These are phyloP conservation scores for Cylindrotheca closterium DNA, from an alignment of 108 stramenopile species.

Conservation along the genomic window DNA sequence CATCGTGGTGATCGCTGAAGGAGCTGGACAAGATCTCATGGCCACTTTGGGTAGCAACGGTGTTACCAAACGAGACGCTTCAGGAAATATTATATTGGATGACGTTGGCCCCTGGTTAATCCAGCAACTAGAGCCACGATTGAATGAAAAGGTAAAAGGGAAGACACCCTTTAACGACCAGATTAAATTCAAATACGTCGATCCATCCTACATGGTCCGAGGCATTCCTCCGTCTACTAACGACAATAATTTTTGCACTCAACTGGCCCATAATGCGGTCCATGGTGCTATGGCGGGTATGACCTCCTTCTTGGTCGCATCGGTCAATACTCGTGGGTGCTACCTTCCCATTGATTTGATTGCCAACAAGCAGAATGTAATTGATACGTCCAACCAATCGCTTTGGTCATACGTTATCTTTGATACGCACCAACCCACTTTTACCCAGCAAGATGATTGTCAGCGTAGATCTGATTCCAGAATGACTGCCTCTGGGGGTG, in stretches of 20 bases:
- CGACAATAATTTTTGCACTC: conserved; percentile 86
- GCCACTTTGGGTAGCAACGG: conserved; percentile 1
- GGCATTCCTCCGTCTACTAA: conserved; percentile 81
- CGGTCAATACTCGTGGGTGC: conserved; percentile 72
- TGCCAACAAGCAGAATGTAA: conserved; percentile 28
- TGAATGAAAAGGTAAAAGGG: not conserved
- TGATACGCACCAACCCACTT: not conserved
- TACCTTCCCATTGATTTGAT: conserved; percentile 76
- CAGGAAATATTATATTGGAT: conserved; percentile 22
- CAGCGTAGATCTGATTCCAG: no score
- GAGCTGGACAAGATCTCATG: conserved; percentile 46
- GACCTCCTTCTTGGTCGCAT: conserved; percentile 78
- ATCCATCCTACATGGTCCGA: conserved; percentile 90
- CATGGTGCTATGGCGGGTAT: conserved; percentile 93
- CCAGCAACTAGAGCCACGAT: conserved; percentile 16
- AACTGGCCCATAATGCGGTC: conserved; percentile 89
- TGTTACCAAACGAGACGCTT: conserved; percentile 1
- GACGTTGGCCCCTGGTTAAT: conserved; percentile 31
- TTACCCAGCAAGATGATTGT: not conserved
- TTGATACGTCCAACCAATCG: conserved; percentile 69
- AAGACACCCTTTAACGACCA: conserved; percentile 7
- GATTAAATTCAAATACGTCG: conserved; percentile 78
- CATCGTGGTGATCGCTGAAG: conserved; percentile 44
- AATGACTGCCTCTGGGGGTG: no score
- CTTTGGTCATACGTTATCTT: conserved; percentile 29